Base-by-base conservation (phyloP, 495 filamentous ascomycete species). In the Mycothermus thermophilus region DNA sequence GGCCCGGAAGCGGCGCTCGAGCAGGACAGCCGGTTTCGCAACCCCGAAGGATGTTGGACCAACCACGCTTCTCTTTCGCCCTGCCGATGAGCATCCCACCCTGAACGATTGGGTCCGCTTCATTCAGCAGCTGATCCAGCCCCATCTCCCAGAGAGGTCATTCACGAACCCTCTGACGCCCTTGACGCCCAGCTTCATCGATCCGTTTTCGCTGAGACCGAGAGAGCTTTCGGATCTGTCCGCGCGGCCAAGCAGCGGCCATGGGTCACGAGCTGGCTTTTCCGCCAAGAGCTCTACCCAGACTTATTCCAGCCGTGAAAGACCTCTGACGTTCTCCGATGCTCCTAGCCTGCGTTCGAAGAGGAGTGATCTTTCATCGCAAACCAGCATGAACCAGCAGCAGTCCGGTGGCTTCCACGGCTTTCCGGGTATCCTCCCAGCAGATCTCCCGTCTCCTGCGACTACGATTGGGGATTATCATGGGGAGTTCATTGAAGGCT, bases 401-500 rank as follows among this genome's bases (percentile, higher is more conserved):
- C n/a, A n/a, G 41, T n/a, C 44, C 50, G 24, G 50, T 58, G 48
- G 47, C 42, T 30, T 59, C 32, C 59, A 60, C 32, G 61, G 65
- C 37, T 61, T 66, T 30, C 52, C 59, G 3, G 49, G 47, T 4
- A 43, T 65, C 15, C 50, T 51, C 20, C 66, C 66, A 16, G 50
- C 62, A 10, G 67, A 72, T 35, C 51, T 71, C 7, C 67, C 68
- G 6, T 71, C 68, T 3, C 68, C 69, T 22, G 59, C 61, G 8
- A 63, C 57, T 8, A 66, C 61, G 2, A 42, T 67, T 17, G 66
- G 64, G 3, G 63, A 66, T 41, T 66, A 71, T 39, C 63, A 64
- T 27, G 58, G 65, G 13, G 67, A 71, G 37, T 66, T 71, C 21
- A 71, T 71, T 26, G 67, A 69, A 43, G 67, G 67, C 3, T 72